Base-by-base conservation (phyloP, 2,329 filamentous ascomycete genomes). In the Ascochyta clinopodiicola region DNA sequence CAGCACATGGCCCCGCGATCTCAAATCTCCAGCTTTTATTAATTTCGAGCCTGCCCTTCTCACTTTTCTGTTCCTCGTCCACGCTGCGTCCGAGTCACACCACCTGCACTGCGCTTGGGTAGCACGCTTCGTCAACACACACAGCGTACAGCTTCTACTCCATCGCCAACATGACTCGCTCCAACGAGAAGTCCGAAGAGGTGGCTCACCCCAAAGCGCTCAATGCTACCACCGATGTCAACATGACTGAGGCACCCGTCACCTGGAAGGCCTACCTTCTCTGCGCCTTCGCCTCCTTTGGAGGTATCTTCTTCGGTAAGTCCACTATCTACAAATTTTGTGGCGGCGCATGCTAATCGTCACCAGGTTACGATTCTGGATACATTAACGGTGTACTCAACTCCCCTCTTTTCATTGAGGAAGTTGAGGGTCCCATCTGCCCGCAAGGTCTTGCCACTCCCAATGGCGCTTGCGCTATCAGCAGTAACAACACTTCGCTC, bases 241-340 rank as follows among this genome's bases (percentile, higher is more conserved):
- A 73, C 64, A 81, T 81, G 67, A 79, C 87, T 66, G 77, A 78
- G 67, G 77, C 77, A n/a, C 77, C 77, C 6, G 75, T 79, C 45
- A 78, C 76, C 22, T 69, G 70, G 62, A 77, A 77, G 70, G 67
- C 67, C 39, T 70, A 70, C 44, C n/a, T 62, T 12, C 63, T 70
- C 35, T 68, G 67, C 40, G 57, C 75, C 21, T 80, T 77, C 53
- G 76, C 78, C 9, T 72, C 73, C 24, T 75, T 77, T 47, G 74
- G 72, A 45, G 74, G 74, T 60, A 61, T 76, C 13, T 64, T 68
- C 15, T 72, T 64, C 44, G 69, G 59, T 57, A 53, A 37, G 48
- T 22, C 12, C 64, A 39, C 35, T 43, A 55, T 43, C 51, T 48
- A 9, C 6, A 6, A 12, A 17, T 2, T 81, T 82, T 34, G 89